phyloP scores from a whole-genome alignment of 2,329 filamentous ascomycete species.

The Aureobasidium sp. region DNA sequence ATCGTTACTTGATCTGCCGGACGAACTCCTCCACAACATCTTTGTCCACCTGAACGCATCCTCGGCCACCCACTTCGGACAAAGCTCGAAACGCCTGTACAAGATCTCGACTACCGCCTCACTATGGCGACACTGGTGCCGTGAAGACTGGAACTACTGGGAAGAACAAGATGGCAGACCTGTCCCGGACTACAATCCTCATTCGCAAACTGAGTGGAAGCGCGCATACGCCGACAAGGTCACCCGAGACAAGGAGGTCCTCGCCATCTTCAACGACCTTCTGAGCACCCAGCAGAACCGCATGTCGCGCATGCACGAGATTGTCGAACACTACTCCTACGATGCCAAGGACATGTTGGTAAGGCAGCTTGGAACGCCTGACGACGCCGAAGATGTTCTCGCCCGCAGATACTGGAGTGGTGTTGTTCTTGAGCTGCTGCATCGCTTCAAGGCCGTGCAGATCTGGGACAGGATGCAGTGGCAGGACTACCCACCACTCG shows the following conservation, averaged over 20 bases:
- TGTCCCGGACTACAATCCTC: constrained; percentile 42
- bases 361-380: constrained; percentile 53
- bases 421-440: constrained; percentile 68
- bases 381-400: constrained; percentile 64
- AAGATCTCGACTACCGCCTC: constrained; percentile 62
- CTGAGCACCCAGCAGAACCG: constrained; percentile 64
- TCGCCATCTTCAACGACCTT: constrained; percentile 54
- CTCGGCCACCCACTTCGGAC: constrained; percentile 44
- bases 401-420: constrained; percentile 72
- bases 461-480: constrained; percentile 60
- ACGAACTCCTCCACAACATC: constrained; percentile 79
- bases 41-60: constrained; percentile 54
- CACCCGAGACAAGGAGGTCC: constrained; percentile 29
- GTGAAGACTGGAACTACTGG: constrained; percentile 67
- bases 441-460: constrained; percentile 70
- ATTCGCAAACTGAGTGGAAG: constrained; percentile 56
- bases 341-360: constrained; percentile 83
- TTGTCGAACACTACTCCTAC: constrained; percentile 63
- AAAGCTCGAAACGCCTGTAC: constrained; percentile 57
- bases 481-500: constrained; percentile 53
- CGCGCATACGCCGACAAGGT: constrained; percentile 33
- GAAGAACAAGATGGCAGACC: constrained; percentile 53
- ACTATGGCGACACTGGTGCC: constrained; percentile 75
- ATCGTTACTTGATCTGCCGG: constrained; percentile 49
- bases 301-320: constrained; percentile 60